Evolutionary conservation across 2,329 filamentous ascomycete species (phyloP), one percentile per base, ranked within the genome.

Genomic region (Dothiorella sarmentorum): DNA sequence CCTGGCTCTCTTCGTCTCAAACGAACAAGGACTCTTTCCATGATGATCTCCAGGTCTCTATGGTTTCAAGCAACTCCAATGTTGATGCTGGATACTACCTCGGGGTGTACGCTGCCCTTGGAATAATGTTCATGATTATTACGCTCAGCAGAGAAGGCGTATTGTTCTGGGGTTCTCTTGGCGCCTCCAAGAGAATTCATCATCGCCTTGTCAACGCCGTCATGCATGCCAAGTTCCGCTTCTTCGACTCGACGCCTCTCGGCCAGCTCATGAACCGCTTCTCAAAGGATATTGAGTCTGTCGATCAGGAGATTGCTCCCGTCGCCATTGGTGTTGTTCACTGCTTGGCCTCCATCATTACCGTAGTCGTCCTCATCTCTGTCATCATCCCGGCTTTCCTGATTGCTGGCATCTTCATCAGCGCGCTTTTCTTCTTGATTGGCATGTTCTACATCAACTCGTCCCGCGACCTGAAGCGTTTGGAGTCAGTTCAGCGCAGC

Each of bases 261-360:
- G 94, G 94, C 11, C 93, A 97, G 74, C 82, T 99, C 67, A 97
- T 97, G 87, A 99, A 99, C 74, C 86, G 94, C 18, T 99, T 99
- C 76, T 97, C 93, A 71, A 97, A 97, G 74, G 94, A 99, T 71
- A 84, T 99, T 13, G 92, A 99, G 72, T 86, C 91, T 10, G 82
- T 99, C 18, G 94, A 99, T 65, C 94, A 99, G 71, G 94, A 99
- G 72, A 90, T 99, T 60, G 92, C 94, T 0, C 91, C 92, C 2
- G 86, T 95, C 38, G 93, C 94, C 20, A 92, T 97, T 65, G 85
- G 85, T 51, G 83, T 87, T 63, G 77, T 88, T 17, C 84, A 88
- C 69, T 86, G 85, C 67, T 69, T 87, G 52, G 83, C 82, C 15
- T 84, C 84, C 2, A 84, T 97, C 43, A 69, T 94, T 35, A 92